A percentile compares a stretch with the other conserved stretches of the same genome.
Evolutionary conservation across 306 rosid species (phyloP).

Genomic region (Crataegus laevigata): DNA sequence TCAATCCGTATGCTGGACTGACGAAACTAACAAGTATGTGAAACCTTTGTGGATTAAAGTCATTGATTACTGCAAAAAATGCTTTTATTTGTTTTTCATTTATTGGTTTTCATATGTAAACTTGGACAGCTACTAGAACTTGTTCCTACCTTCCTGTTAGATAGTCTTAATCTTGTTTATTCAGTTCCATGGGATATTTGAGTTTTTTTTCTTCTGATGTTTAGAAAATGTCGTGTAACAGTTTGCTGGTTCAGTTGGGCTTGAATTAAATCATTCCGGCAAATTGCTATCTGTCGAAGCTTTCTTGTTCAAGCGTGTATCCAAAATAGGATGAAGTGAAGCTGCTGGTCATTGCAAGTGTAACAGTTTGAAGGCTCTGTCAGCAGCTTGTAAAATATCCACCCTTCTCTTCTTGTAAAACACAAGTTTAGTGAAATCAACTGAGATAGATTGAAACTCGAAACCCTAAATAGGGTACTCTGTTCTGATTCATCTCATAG

Average conservation of each 20-base stretch:
- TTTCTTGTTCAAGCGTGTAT: not conserved
- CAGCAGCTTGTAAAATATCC: not conserved
- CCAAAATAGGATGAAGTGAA: not conserved
- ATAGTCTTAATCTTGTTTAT: not conserved
- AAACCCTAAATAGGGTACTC: not conserved
- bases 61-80: not conserved
- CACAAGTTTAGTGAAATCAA: not conserved
- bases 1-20: constrained; percentile 25
- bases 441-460: not conserved
- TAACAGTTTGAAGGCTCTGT: not conserved
- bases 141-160: not conserved
- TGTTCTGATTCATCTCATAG: not conserved
- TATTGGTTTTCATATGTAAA: not conserved
- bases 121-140: too few species aligned
- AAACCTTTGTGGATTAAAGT: not conserved
- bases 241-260: constrained; percentile 26
- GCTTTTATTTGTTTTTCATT: not conserved
- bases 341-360: not conserved
- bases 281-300: not conserved
- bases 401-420: not conserved
- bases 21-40: constrained; percentile 16
- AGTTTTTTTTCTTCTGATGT: not conserved
- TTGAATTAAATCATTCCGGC: not conserved
- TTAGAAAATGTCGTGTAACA: not conserved
- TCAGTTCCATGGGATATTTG: not conserved